These are phyloP conservation scores for Xylaria venustula DNA, from an alignment of 495 filamentous ascomycete species.

Conservation along the genomic window DNA sequence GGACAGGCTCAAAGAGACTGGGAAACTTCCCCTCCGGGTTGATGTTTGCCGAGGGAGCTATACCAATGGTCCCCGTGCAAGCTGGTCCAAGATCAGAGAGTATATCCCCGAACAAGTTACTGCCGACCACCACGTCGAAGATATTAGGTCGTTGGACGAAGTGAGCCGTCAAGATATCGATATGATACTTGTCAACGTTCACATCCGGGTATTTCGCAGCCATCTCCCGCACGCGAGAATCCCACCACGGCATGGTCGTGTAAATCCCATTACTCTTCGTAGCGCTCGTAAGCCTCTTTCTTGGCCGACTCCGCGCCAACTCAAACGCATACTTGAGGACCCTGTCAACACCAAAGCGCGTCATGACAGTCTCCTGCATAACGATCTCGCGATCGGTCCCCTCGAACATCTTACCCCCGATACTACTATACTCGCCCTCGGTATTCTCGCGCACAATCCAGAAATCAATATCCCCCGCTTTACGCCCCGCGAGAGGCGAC, in stretches of 20 bases:
- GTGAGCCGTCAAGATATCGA: slow-evolving; percentile 79
- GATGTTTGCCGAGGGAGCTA: slow-evolving; percentile 74
- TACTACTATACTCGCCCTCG: slow-evolving; percentile 74
- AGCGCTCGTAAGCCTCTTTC: slow-evolving; percentile 69
- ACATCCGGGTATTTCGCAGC: slow-evolving; percentile 71
- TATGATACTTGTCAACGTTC: slow-evolving; percentile 71
- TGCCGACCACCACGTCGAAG: slow-evolving; percentile 80
- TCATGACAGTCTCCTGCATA: slow-evolving; percentile 65
- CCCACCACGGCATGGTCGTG: slow-evolving; percentile 74
- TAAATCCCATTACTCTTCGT: slow-evolving; percentile 80
- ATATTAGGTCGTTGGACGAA: slow-evolving; percentile 75
- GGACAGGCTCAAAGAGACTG: slow-evolving; percentile 88
- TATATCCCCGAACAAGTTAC: slow-evolving; percentile 84
- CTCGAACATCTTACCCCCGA: slow-evolving; percentile 39
- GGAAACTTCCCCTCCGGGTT: slow-evolving; percentile 61
- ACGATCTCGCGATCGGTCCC: slow-evolving; percentile 68
- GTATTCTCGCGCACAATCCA: slow-evolving; percentile 84
- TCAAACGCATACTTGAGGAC: slow-evolving; percentile 72
- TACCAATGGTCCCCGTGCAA: slow-evolving; percentile 79
- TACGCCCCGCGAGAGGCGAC: slow-evolving; percentile 57
- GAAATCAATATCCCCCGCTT: slow-evolving; percentile 72
- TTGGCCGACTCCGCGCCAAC: slow-evolving; percentile 70
- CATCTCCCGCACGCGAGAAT: slow-evolving; percentile 69
- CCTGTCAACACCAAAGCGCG: slow-evolving; percentile 74
- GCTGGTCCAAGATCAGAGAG: slow-evolving; percentile 82